These are phyloP conservation scores for Passiflora organensis DNA, from an alignment of 345 rosid species.

Conservation along the genomic window DNA sequence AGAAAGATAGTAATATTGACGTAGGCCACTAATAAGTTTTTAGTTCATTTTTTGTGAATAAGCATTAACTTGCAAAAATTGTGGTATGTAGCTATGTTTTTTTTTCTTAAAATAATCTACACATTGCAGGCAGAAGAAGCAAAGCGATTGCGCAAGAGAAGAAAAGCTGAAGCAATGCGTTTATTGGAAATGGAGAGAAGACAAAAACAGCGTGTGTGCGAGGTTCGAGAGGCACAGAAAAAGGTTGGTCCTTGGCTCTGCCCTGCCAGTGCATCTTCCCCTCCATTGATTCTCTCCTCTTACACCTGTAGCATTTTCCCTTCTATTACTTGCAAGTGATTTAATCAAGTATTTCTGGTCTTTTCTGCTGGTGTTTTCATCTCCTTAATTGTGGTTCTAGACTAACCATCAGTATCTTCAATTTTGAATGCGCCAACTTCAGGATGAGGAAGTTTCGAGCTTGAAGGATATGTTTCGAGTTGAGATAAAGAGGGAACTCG, in stretches of 20 bases:
- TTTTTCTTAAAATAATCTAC: not conserved
- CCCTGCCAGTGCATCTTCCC: not conserved
- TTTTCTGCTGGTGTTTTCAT: not conserved
- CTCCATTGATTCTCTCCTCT: not conserved
- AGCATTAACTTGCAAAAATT: too few species aligned
- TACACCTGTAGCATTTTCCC: not conserved
- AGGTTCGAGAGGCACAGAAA: conserved; percentile 17
- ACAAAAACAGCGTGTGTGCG: conserved; percentile 16
- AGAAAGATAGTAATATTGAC: too few species aligned
- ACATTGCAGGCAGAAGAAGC: conserved; percentile 19
- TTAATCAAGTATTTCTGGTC: not conserved
- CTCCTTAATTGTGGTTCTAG: not conserved
- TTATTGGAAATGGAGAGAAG: conserved; percentile 16
- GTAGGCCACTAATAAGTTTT: too few species aligned
- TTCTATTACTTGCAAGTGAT: not conserved
- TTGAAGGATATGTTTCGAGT: conserved; percentile 12
- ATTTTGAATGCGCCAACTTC: not conserved
- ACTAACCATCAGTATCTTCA: not conserved
- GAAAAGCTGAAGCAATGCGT: conserved; percentile 18
- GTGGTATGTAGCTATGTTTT: too few species aligned
- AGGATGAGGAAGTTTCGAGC: conserved; percentile 18
- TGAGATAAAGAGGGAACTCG: conserved; percentile 12
- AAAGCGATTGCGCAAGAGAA: conserved; percentile 13
- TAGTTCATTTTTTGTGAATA: too few species aligned
- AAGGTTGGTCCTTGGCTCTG: conserved; percentile 1